These are phyloP conservation scores for Scheffersomyces spartinae DNA, from an alignment of 805 yeast species.

Conservation along the genomic window DNA sequence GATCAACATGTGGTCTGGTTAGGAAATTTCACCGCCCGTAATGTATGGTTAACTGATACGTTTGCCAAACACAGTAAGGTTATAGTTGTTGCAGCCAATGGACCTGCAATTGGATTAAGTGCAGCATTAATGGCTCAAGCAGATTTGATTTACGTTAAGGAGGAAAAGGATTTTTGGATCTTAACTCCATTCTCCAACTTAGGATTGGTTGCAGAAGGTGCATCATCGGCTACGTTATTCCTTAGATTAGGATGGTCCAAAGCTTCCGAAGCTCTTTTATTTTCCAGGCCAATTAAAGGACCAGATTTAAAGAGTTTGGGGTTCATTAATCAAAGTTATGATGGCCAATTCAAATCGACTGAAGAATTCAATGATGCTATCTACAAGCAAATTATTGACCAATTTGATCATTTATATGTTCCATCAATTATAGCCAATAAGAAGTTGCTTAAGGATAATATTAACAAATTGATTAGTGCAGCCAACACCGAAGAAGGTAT, in stretches of 20 bases:
- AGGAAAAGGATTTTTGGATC: slow-evolving; percentile 43
- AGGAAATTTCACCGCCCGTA: slow-evolving; percentile 53
- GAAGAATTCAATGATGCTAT: slow-evolving; percentile 34
- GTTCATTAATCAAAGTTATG: slow-evolving; percentile 47
- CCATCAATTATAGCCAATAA: slow-evolving; percentile 29
- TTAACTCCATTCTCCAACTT: slow-evolving; percentile 72
- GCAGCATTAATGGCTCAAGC: slow-evolving; percentile 66
- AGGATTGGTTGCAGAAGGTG: slow-evolving; percentile 80
- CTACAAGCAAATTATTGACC: slow-evolving; percentile 18
- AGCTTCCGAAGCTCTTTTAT: slow-evolving; percentile 62
- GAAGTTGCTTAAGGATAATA: slow-evolving; percentile 27
- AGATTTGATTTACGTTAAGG: slow-evolving; percentile 64
- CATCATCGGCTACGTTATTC: slow-evolving; percentile 55
- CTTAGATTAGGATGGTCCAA: slow-evolving; percentile 60
- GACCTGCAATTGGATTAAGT: slow-evolving; percentile 76
- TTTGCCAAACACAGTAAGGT: slow-evolving; percentile 63
- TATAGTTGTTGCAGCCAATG: slow-evolving; percentile 65
- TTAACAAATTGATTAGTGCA: slow-evolving; percentile 25
- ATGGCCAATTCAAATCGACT: slow-evolving; percentile 17
- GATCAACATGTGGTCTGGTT: too few species aligned
- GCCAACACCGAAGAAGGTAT: slow-evolving; percentile 57
- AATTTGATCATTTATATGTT: slow-evolving; percentile 33
- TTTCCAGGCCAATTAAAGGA: slow-evolving; percentile 55
- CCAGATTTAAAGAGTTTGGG: slow-evolving; percentile 45
- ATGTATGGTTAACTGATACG: slow-evolving; percentile 54